These are phyloP conservation scores for Amaranthus hypochondriacus DNA, from an alignment of 148 eudicot genomes.

Conservation along the genomic window DNA sequence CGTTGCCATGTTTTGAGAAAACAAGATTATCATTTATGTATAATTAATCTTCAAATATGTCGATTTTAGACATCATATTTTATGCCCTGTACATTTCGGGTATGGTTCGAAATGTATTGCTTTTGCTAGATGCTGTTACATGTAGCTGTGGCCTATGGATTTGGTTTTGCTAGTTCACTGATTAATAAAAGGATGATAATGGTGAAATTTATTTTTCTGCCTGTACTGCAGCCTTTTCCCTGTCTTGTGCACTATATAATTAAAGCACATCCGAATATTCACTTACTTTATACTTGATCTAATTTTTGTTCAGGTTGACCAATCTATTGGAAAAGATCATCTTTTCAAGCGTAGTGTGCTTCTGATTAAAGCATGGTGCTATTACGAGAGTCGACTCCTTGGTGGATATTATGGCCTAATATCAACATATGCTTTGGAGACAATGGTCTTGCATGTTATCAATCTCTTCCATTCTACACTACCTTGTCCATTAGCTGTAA, in stretches of 20 bases:
- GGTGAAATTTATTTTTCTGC: neutral
- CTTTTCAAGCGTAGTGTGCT: slow-evolving; percentile 54
- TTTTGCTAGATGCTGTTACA: neutral
- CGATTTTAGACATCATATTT: neutral
- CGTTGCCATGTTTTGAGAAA: neutral
- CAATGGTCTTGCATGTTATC: slow-evolving; percentile 45
- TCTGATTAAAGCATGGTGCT: slow-evolving; percentile 61
- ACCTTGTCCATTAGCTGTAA: slow-evolving; percentile 42
- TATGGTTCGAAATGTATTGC: neutral
- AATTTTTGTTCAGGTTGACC: slow-evolving; percentile 37
- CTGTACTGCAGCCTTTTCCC: too few species aligned
- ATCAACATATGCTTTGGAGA: slow-evolving; percentile 57
- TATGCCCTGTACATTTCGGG: neutral
- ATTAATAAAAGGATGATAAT: neutral
- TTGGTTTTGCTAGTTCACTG: neutral
- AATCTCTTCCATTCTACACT: slow-evolving; percentile 37
- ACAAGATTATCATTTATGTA: neutral
- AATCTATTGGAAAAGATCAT: slow-evolving; percentile 38
- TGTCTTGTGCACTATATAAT: neutral
- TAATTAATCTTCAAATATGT: neutral
- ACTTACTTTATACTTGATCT: slow-evolving; percentile 5
- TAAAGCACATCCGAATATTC: neutral
- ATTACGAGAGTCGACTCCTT: slow-evolving; percentile 52
- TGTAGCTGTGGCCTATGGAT: too few species aligned
- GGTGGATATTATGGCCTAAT: slow-evolving; percentile 51